Percentiles rank a stretch among this genome's conserved stretches.
These are phyloP conservation scores for Setomelanomma holmii DNA, from an alignment of 2,329 filamentous ascomycete genomes.

Conservation along the genomic window DNA sequence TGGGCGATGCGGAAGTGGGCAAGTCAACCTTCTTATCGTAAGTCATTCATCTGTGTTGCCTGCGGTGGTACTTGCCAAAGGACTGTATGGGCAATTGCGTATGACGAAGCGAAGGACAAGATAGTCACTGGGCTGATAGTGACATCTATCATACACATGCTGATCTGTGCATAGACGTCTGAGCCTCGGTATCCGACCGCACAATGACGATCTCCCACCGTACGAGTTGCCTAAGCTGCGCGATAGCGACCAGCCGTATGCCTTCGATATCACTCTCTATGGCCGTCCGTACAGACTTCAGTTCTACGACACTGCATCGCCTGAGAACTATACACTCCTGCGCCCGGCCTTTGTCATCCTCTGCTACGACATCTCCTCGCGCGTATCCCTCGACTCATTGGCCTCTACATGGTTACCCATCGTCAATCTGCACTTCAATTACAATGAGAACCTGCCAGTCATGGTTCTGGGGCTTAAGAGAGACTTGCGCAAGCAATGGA, in stretches of 20 bases:
- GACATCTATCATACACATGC: no score
- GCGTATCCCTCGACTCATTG: conserved; percentile 58
- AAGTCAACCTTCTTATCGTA: conserved; percentile 70
- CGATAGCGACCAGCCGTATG: conserved; percentile 65
- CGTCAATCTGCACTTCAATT: conserved; percentile 61
- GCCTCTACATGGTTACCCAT: conserved; percentile 53
- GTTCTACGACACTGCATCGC: conserved; percentile 64
- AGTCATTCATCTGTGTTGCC: no score
- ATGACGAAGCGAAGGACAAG: no score
- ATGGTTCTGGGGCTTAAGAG: conserved; percentile 67
- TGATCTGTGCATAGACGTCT: conserved; percentile 34
- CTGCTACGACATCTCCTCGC: conserved; percentile 65
- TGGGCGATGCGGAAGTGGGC: conserved; percentile 66
- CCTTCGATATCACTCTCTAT: conserved; percentile 65
- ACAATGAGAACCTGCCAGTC: conserved; percentile 60
- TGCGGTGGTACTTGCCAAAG: no score
- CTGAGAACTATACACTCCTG: conserved; percentile 64
- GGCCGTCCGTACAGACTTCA: conserved; percentile 62
- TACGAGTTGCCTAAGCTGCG: conserved; percentile 54
- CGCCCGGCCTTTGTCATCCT: conserved; percentile 63
- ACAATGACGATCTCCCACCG: conserved; percentile 38
- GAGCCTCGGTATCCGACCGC: conserved; percentile 38
- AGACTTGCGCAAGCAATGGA: conserved; percentile 59
- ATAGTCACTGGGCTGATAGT: no score
- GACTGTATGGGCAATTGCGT: no score